Evolutionary conservation across 176 grass and related monocot genomes (phyloP).

Genomic region (Hordeum marinum): DNA sequence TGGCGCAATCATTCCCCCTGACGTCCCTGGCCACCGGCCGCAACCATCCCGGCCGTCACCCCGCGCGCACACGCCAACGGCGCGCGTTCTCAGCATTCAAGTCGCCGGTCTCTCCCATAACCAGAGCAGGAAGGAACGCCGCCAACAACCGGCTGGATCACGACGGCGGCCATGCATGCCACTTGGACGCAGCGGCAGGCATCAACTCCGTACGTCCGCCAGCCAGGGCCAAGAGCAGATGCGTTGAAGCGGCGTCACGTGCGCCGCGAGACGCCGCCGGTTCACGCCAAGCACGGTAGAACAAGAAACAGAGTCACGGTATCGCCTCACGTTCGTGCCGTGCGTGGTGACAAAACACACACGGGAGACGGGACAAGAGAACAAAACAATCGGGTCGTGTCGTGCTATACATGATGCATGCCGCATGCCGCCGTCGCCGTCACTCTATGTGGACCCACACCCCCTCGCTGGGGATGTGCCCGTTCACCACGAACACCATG

Average conservation of each 20-base stretch:
- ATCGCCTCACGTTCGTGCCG: background rate
- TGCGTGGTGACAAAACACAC: background rate
- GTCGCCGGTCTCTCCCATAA: background rate
- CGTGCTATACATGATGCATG: background rate
- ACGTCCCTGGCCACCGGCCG: background rate
- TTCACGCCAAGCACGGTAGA: background rate
- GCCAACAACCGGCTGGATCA: background rate
- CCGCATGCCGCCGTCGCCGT: background rate
- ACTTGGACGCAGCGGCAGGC: background rate
- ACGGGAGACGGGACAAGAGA: background rate
- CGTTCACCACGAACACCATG: slow-evolving; percentile 77
- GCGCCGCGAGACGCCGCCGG: background rate
- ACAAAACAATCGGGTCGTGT: background rate
- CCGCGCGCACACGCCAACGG: background rate
- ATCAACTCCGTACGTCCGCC: no score
- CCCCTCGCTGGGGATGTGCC: slow-evolving; percentile 60
- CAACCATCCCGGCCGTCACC: background rate
- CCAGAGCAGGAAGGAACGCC: background rate
- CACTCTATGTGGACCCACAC: slow-evolving; percentile 68
- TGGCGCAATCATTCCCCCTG: background rate
- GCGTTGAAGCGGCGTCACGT: slow-evolving; percentile 25
- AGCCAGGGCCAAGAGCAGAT: slow-evolving; percentile 13
- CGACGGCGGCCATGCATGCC: background rate
- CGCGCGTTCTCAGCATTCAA: background rate
- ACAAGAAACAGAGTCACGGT: background rate